Percentiles rank a stretch among this genome's conserved stretches.
These are phyloP conservation scores for Pseudozyma hubeiensis DNA, from an alignment of 1,284 basidiomycete species.

Conservation along the genomic window DNA sequence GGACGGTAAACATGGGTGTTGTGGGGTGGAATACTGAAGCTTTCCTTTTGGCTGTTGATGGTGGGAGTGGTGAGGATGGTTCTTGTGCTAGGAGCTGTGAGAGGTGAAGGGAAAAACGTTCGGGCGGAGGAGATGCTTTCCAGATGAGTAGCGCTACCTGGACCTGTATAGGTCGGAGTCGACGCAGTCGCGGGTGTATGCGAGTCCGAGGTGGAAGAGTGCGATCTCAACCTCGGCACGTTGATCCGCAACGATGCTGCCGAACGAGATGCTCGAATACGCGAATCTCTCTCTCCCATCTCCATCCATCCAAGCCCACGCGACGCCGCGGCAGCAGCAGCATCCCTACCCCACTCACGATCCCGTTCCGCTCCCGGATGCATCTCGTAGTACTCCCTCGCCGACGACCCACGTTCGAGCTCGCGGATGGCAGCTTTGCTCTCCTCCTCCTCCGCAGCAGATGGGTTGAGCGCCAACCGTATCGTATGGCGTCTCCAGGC, in stretches of 20 bases:
- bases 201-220: neutral
- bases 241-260: slow-evolving; percentile 22
- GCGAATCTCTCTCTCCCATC: too few species aligned
- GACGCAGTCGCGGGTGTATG: neutral
- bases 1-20: neutral
- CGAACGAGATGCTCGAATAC: neutral
- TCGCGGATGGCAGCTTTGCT: slow-evolving; percentile 10
- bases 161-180: slow-evolving; percentile 21
- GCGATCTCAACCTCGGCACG: neutral
- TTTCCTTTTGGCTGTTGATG: slow-evolving; percentile 32
- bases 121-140: slow-evolving; percentile 1
- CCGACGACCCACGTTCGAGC: neutral
- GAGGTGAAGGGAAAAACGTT: neutral
- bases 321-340: too few species aligned
- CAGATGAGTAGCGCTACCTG: slow-evolving; percentile 17
- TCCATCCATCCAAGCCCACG: too few species aligned
- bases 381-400: too few species aligned
- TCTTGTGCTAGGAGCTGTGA: neutral
- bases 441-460: slow-evolving; percentile 13
- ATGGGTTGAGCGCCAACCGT: slow-evolving; percentile 28
- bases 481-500: slow-evolving; percentile 40
- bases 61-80: slow-evolving; percentile 10
- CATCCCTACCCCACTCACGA: too few species aligned
- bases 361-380: too few species aligned
- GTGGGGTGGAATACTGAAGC: slow-evolving; percentile 8